Evolutionary conservation across 805 yeast genomes (phyloP).

Genomic region (Scheffersomyces ergatensis): DNA sequence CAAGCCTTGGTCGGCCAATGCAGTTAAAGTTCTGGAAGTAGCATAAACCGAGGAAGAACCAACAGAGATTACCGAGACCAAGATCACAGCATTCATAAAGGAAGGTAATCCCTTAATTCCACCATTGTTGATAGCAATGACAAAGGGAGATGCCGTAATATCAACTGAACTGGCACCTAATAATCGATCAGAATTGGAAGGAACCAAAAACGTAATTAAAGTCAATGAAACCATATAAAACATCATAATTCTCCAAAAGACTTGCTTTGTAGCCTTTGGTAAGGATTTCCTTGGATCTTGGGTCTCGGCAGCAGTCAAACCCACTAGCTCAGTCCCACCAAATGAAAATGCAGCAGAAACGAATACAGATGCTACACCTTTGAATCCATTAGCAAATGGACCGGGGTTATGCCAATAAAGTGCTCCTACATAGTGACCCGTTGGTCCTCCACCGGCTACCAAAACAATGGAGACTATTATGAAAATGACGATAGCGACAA

Average conservation of each 20-base stretch:
- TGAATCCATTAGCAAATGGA: constrained; percentile 62
- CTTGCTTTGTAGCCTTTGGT: constrained; percentile 77
- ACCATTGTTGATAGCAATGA: constrained; percentile 66
- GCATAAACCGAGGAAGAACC: constrained; percentile 73
- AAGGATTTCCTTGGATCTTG: constrained; percentile 62
- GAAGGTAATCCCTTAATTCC: constrained; percentile 67
- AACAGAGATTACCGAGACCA: constrained; percentile 68
- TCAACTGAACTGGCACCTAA: constrained; percentile 50
- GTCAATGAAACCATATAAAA: constrained; percentile 62
- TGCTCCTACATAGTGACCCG: constrained; percentile 53
- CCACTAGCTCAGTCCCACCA: constrained; percentile 72
- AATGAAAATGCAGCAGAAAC: constrained; percentile 77
- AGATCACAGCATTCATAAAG: constrained; percentile 66
- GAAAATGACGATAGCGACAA: constrained; percentile 57
- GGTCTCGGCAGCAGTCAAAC: constrained; percentile 77
- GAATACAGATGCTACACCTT: constrained; percentile 71
- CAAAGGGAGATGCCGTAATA: constrained; percentile 71
- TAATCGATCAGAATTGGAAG: constrained; percentile 52
- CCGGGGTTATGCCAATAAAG: constrained; percentile 65
- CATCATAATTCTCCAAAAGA: constrained; percentile 75
- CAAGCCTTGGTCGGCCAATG: constrained; percentile 63
- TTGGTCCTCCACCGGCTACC: constrained; percentile 56
- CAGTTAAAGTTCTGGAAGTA: constrained; percentile 65
- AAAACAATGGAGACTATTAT: constrained; percentile 57
- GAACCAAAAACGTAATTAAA: constrained; percentile 67